Conservation (phyloP, 2,329 filamentous ascomycete species). For the Monosporascus sp. region DNA sequence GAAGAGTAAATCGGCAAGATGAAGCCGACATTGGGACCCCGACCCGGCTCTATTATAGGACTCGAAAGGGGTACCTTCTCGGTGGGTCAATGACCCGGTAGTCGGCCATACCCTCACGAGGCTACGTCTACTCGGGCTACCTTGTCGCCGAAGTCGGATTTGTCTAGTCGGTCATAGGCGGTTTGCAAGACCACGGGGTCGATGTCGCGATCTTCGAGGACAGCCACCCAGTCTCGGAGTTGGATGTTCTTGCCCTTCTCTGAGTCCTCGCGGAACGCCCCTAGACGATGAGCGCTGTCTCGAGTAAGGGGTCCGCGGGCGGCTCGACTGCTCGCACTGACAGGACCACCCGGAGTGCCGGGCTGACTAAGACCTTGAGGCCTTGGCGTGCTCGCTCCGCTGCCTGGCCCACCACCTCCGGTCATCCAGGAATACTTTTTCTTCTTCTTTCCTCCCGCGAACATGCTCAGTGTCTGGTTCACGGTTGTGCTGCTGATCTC, state of each 20-base stretch:
- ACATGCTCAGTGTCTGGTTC: constrained; percentile 76
- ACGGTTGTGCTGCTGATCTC: constrained; percentile 78
- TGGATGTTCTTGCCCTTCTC: constrained; percentile 75
- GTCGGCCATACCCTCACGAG: background rate
- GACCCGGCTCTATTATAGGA: no score
- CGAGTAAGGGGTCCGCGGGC: constrained; percentile 40
- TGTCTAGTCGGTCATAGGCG: constrained; percentile 49
- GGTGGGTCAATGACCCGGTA: background rate
- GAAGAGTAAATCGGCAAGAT: no score
- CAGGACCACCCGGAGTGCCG: constrained; percentile 27
- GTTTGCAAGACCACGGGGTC: constrained; percentile 58
- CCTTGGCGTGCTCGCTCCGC: constrained; percentile 48
- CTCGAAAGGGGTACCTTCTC: background rate
- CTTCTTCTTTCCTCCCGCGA: constrained; percentile 56
- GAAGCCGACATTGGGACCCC: no score
- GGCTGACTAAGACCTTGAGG: constrained; percentile 24
- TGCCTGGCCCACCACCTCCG: constrained; percentile 40
- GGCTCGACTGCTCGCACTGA: constrained; percentile 28
- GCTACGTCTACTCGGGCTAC: constrained; percentile 10
- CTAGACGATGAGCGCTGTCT: constrained; percentile 58
- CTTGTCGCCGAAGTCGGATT: constrained; percentile 31
- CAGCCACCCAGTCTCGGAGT: constrained; percentile 73
- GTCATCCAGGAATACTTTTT: constrained; percentile 75
- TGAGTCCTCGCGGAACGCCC: constrained; percentile 73
- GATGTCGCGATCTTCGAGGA: constrained; percentile 72